Evolutionary conservation across 352 stramenopile species (phyloP).

Genomic region (Globisporangium radiosum): DNA sequence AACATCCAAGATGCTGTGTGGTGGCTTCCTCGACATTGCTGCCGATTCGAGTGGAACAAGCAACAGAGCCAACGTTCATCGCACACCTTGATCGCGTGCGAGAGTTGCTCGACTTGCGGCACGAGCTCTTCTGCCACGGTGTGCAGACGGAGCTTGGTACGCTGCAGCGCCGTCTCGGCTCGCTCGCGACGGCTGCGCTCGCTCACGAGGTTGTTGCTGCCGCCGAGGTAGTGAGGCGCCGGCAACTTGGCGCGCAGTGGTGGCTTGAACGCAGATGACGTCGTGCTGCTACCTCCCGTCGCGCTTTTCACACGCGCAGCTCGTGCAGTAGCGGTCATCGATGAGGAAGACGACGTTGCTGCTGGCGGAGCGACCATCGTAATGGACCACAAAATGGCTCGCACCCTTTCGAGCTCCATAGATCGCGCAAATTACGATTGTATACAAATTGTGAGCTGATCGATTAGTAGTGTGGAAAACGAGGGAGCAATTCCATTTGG

Average conservation of each 20-base stretch:
- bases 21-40: no score
- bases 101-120: conserved; percentile 43
- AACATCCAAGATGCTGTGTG: no score
- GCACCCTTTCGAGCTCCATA: no score
- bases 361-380: background rate
- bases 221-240: conserved; percentile 43
- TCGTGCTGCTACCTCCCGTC: background rate
- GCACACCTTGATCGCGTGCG: conserved; percentile 39
- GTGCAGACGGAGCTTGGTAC: conserved; percentile 28
- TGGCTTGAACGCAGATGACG: background rate
- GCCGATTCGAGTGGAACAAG: background rate
- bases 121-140: conserved; percentile 30
- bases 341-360: background rate
- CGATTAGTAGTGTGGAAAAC: no score
- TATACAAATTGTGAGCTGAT: no score
- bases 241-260: background rate
- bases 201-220: conserved; percentile 57
- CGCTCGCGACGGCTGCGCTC: conserved; percentile 54
- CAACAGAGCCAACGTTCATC: no score
- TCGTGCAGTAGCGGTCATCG: background rate
- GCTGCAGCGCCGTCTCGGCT: conserved; percentile 34
- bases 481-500: no score
- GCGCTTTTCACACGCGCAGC: background rate
- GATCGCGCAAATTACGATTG: no score
- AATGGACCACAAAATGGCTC: no score